Percentiles rank a stretch among this genome's conserved stretches.
Conservation (phyloP, 1,284 basidiomycete genomes). For the Rhodotorula sp. region DNA sequence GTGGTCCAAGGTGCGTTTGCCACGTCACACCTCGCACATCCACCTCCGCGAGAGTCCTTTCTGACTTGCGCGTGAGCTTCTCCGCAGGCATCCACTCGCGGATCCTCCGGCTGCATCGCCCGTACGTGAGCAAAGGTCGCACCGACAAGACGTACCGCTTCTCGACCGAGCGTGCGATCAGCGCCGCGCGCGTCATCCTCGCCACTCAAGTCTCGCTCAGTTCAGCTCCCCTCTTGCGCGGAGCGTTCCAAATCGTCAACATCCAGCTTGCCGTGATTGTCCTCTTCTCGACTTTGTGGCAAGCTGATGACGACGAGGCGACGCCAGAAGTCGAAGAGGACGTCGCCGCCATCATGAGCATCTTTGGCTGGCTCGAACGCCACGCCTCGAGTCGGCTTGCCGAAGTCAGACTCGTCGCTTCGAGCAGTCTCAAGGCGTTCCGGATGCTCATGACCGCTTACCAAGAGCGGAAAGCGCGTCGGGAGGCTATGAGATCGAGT, state of each 20-base stretch:
- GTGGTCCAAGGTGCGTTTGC: conserved; percentile 5
- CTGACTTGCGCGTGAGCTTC: not conserved
- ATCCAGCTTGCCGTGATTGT: conserved; percentile 20
- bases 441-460: conserved; percentile 15
- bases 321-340: conserved; percentile 7
- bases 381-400: not conserved
- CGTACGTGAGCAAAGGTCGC: conserved; percentile 35
- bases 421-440: conserved; percentile 18
- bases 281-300: conserved; percentile 27
- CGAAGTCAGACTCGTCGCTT: conserved; percentile 21
- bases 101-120: conserved; percentile 41
- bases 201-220: conserved; percentile 19
- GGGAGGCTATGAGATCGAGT: conserved; percentile 5
- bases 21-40: not conserved
- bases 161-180: conserved; percentile 23
- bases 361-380: conserved; percentile 19
- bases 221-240: conserved; percentile 29
- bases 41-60: not conserved
- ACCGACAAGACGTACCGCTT: conserved; percentile 9
- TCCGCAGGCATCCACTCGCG: conserved; percentile 32
- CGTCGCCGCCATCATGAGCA: conserved; percentile 9
- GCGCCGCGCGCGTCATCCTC: conserved; percentile 16
- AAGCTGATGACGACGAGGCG: not conserved
- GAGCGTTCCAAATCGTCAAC: conserved; percentile 22
- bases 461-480: conserved; percentile 4